A percentile compares a stretch with the other conserved stretches of the same genome.
phyloP scores from a whole-genome alignment of 805 yeast species.

The Komagataella pseudopastoris region DNA sequence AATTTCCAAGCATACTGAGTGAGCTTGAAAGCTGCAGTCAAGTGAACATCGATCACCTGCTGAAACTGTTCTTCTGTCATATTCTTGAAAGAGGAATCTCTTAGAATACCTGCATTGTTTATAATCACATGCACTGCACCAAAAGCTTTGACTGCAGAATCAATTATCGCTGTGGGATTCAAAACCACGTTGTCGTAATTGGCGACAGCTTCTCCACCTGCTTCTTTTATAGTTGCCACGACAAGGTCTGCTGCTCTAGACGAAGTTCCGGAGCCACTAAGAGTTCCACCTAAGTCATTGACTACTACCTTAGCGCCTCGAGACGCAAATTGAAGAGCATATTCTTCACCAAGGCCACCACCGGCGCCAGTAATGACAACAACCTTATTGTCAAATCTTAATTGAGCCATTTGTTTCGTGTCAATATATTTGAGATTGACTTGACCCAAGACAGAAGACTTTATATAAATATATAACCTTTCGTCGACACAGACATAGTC shows the following conservation, averaged over 20 bases:
- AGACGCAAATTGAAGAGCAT: conserved; percentile 76
- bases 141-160: conserved; percentile 74
- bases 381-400: conserved; percentile 66
- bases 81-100: conserved; percentile 78
- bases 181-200: conserved; percentile 82
- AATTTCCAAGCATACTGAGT: conserved; percentile 89
- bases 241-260: conserved; percentile 77
- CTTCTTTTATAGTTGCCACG: conserved; percentile 64
- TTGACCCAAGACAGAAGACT: not conserved
- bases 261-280: conserved; percentile 59
- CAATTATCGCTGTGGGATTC: conserved; percentile 72
- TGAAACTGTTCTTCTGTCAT: conserved; percentile 74
- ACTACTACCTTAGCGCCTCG: conserved; percentile 94
- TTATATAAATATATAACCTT: too few species aligned
- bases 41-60: conserved; percentile 74
- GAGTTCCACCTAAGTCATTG: conserved; percentile 82
- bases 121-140: conserved; percentile 83
- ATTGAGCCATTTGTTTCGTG: conserved; percentile 3
- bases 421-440: too few species aligned
- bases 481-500: not conserved
- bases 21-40: conserved; percentile 77
- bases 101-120: conserved; percentile 90
- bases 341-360: conserved; percentile 86
- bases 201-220: conserved; percentile 84
- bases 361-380: conserved; percentile 96